Conservation (phyloP, 208 protist genomes). For the Leishmania tarentolae region DNA sequence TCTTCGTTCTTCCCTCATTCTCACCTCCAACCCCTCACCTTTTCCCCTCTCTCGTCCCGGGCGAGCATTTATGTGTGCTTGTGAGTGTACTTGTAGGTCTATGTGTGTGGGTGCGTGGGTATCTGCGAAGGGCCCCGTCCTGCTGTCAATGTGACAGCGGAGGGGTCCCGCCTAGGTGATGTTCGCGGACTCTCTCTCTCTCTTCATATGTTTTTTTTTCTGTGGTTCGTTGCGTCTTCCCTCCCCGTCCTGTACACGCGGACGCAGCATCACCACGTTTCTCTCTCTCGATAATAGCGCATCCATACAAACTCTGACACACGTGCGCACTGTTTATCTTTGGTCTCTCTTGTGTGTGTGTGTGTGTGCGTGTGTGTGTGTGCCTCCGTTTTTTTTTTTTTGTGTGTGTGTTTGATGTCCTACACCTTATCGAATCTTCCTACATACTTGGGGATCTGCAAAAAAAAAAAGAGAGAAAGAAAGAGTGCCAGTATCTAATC, state of each 20-base stretch:
- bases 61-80: neutral
- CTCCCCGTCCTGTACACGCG: too few relatives aligned
- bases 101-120: neutral
- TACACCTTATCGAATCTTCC: neutral
- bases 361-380: neutral
- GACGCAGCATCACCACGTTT: too few relatives aligned
- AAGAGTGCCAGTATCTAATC: neutral
- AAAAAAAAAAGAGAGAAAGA: neutral
- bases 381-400: neutral
- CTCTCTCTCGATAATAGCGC: too few relatives aligned
- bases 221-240: too few relatives aligned
- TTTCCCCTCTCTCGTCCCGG: neutral
- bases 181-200: neutral
- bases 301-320: too few relatives aligned
- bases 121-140: neutral
- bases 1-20: too few relatives aligned
- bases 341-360: neutral
- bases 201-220: neutral
- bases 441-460: neutral
- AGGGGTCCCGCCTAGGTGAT: neutral
- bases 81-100: neutral
- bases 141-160: neutral
- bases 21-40: too few relatives aligned
- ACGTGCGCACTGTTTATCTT: neutral
- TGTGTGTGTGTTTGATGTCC: too few relatives aligned